Base-by-base conservation (phyloP, 495 filamentous ascomycete species). In the Talaromyces trachyspermus region DNA sequence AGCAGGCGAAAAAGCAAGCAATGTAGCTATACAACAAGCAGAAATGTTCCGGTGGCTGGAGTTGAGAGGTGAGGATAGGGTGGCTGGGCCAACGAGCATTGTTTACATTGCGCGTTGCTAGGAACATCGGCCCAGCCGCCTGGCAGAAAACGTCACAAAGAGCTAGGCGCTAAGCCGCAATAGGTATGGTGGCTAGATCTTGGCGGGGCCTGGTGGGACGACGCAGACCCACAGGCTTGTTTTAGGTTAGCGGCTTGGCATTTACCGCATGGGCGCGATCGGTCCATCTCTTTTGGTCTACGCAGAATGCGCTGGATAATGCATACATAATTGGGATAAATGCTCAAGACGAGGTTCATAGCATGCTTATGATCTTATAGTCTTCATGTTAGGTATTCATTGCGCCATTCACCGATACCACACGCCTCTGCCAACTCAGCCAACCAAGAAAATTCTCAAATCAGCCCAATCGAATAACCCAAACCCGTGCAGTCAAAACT, bases 1-100 rank as follows among this genome's bases (percentile, higher is more conserved):
- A 30, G 14, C 12, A 19, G 18, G 7, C 11, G 9, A 27, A 27
- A 40, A 14, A 33, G 27, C 29, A 32, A 30, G 26, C 22, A 17
- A 17, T n/a, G 30, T 46, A 46, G 20, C 26, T 46, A 20, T 24
- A 46, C 17, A 20, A 24, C 36, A 12, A n/a, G n/a, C 26, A 24
- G 24, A 7, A 23, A 43, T 43, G 46, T 53, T 53, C 51, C 56
- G 63, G 59, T 61, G 63, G 63, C 61, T 66, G 63, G 63, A 49
- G 43, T 38, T 42, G 43, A 56, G 53, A 57, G 49, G 59, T 57
- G 57, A 46, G 56, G 62, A 48, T 37, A 53, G 54, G 60, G 68
- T 66, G 70, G 68, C 68, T 71, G 70, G 70, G 64, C 66, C 66
- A 72, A 62, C 62, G 51, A 46, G 44, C 56, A 58, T 70, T 73